Evolutionary conservation across 768 basidiomycete species (phyloP).

Genomic region (Asterophora lycoperdoides): DNA sequence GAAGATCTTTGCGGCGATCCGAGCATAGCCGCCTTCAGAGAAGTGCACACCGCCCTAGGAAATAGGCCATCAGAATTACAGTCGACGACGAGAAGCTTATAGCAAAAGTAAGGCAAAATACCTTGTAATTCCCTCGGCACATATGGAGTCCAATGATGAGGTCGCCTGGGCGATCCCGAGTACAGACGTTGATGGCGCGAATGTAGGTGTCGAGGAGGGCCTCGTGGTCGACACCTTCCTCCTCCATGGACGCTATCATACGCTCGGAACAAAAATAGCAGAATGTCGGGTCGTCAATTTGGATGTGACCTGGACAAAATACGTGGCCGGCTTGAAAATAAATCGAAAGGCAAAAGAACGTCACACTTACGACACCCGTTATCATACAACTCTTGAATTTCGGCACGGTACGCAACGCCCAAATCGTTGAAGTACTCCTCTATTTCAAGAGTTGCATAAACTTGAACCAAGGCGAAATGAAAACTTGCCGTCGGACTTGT

Average conservation of each 20-base stretch:
- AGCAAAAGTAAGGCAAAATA: slow-evolving; percentile 22
- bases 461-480: neutral
- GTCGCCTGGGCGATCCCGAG: slow-evolving; percentile 49
- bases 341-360: too few species aligned
- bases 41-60: slow-evolving; percentile 46
- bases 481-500: slow-evolving; percentile 51
- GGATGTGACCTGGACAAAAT: slow-evolving; percentile 41
- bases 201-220: slow-evolving; percentile 67
- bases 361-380: slow-evolving; percentile 46
- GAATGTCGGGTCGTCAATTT: slow-evolving; percentile 51
- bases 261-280: slow-evolving; percentile 65
- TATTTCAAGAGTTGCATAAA: slow-evolving; percentile 15
- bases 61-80: neutral
- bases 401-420: slow-evolving; percentile 43
- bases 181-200: slow-evolving; percentile 55
- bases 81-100: slow-evolving; percentile 28
- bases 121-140: slow-evolving; percentile 52
- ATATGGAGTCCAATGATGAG: slow-evolving; percentile 55
- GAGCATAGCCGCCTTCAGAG: slow-evolving; percentile 55
- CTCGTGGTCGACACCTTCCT: slow-evolving; percentile 56
- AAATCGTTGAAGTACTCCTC: slow-evolving; percentile 51
- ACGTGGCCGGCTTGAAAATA: slow-evolving; percentile 1
- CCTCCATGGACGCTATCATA: slow-evolving; percentile 50
- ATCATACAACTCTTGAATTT: slow-evolving; percentile 44
- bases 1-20: slow-evolving; percentile 54